These are phyloP conservation scores for Ogataea nakhonphanomensis DNA, from an alignment of 805 yeast species.

Conservation along the genomic window DNA sequence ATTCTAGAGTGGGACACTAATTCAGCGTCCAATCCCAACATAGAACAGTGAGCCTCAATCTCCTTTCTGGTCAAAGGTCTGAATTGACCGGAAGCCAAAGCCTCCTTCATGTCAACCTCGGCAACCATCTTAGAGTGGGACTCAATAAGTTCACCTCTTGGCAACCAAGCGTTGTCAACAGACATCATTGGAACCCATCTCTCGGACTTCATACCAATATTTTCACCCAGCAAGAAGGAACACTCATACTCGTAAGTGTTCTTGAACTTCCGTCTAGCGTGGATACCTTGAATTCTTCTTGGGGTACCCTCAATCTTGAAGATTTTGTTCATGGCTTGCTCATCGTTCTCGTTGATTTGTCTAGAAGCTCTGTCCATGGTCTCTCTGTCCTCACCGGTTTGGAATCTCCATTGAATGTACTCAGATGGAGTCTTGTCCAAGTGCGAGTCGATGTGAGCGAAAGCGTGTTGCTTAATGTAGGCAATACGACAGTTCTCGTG, in stretches of 20 bases:
- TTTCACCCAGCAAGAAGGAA: constrained; percentile 96
- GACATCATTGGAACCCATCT: constrained; percentile 99
- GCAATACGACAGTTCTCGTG: constrained; percentile 99
- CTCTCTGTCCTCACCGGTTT: constrained; percentile 99
- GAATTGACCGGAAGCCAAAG: constrained; percentile 99
- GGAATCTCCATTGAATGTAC: constrained; percentile 99
- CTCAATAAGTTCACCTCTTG: constrained; percentile 97
- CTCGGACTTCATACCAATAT: constrained; percentile 98
- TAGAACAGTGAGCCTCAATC: constrained; percentile 97
- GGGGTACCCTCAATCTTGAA: constrained; percentile 98
- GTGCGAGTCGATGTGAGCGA: constrained; percentile 98
- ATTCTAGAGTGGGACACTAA: constrained; percentile 99
- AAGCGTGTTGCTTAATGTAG: constrained; percentile 99
- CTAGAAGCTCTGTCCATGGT: constrained; percentile 99
- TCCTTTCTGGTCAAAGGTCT: constrained; percentile 99
- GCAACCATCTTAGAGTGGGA: constrained; percentile 99
- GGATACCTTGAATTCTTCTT: constrained; percentile 94
- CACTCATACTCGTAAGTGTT: constrained; percentile 99
- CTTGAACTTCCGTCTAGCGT: constrained; percentile 99
- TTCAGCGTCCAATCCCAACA: constrained; percentile 98
- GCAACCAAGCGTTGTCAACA: constrained; percentile 99
- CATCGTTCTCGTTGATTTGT: constrained; percentile 95
- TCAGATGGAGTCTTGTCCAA: constrained; percentile 99
- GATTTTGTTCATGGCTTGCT: constrained; percentile 98
- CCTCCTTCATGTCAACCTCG: constrained; percentile 99